Evolutionary conservation across 2,329 filamentous ascomycete genomes (phyloP), one percentile per base, ranked within the genome.

Genomic region (Colletotrichum chlorophyti): DNA sequence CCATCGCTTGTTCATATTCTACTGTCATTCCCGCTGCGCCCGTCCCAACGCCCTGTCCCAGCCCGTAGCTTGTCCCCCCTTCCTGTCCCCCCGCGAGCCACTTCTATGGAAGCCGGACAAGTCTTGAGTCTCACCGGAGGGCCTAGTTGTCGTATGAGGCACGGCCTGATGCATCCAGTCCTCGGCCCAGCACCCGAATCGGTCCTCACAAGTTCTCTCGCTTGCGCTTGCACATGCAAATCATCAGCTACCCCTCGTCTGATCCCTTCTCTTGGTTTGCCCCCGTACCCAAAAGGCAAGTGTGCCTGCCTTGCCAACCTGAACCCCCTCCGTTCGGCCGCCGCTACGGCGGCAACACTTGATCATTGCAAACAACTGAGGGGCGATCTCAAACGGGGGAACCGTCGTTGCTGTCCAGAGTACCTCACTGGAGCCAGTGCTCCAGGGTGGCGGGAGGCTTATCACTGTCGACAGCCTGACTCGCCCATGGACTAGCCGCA

Each of bases 381-480:
- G 45, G 41, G 41, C 42, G 29, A n/a, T n/a, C n/a, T n/a, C n/a
- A n/a, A n/a, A n/a, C n/a, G n/a, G n/a, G n/a, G n/a, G n/a, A n/a
- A n/a, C n/a, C n/a, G n/a, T n/a, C n/a, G n/a, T n/a, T n/a, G n/a
- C n/a, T n/a, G n/a, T n/a, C n/a, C n/a, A n/a, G n/a, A n/a, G n/a
- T n/a, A n/a, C n/a, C n/a, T n/a, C n/a, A n/a, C 34, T 42, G 23
- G 53, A 48, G 35, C 40, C 26, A 37, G 34, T 49, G 50, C 43
- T 58, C 31, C 45, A 29, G 19, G 24, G 31, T 35, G 49, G n/a
- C n/a, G n/a, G n/a, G n/a, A n/a, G n/a, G n/a, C 59, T 60, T 46
- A 54, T 50, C 54, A 40, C 31, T 47, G 55, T 62, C 55, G 49
- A 63, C n/a, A 35, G 58, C 61, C 61, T 59, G 58, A 63, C 53